Percentiles rank a stretch among this genome's conserved stretches.
These are phyloP conservation scores for Cutaneotrichosporon spelunceum DNA, from an alignment of 1,284 basidiomycete genomes.

Conservation along the genomic window DNA sequence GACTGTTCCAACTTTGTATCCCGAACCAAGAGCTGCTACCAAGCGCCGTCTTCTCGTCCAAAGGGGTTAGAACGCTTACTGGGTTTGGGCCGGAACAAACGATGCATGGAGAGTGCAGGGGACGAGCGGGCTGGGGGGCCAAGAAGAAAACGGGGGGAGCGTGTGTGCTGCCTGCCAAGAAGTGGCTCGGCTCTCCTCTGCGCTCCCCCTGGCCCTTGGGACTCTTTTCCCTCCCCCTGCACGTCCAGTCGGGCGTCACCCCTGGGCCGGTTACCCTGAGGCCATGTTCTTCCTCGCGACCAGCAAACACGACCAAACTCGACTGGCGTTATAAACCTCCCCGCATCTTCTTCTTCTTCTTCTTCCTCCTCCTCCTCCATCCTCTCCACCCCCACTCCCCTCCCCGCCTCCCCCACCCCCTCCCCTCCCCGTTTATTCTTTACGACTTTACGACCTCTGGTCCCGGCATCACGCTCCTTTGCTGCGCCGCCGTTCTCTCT, in stretches of 20 bases:
- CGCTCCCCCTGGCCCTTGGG: no score
- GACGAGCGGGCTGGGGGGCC: neutral
- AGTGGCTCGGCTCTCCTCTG: no score
- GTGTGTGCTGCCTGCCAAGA: no score
- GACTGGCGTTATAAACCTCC: no score
- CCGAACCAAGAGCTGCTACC: neutral
- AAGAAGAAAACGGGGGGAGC: no score
- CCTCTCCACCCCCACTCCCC: neutral
- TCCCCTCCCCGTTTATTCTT: neutral
- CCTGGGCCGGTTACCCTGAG: neutral
- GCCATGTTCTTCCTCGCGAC: neutral
- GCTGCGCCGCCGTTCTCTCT: neutral
- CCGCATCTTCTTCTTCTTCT: neutral
- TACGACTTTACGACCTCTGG: neutral
- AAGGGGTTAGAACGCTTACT: neutral
- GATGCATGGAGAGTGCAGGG: neutral
- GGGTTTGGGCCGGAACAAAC: neutral
- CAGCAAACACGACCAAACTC: neutral
- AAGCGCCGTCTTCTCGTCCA: neutral
- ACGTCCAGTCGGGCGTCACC: neutral
- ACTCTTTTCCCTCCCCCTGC: no score
- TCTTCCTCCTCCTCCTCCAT: neutral
- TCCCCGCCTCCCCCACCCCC: neutral
- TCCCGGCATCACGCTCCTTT: slow-evolving; percentile 10
- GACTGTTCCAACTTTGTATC: neutral